Conservation (phyloP, 139 green algal species). For the Coelastrella sp. region DNA sequence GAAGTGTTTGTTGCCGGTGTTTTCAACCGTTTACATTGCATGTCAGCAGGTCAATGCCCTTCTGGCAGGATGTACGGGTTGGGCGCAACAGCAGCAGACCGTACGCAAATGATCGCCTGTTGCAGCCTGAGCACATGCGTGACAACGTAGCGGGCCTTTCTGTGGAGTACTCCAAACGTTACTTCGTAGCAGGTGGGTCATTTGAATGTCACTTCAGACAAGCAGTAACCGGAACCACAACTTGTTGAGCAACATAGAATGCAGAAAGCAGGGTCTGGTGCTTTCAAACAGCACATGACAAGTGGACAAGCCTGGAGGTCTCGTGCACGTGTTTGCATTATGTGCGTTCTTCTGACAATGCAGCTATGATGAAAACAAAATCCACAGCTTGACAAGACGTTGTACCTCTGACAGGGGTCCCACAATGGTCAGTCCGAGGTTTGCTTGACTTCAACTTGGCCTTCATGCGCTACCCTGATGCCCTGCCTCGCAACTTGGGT, state of each 20-base stretch:
- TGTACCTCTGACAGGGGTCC: neutral
- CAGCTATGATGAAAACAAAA: too few species aligned
- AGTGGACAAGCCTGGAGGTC: too few species aligned
- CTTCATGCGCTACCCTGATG: constrained; percentile 26
- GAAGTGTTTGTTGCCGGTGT: too few species aligned
- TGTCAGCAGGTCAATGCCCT: constrained; percentile 24
- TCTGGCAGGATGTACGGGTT: constrained; percentile 56
- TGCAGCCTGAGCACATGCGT: constrained; percentile 23
- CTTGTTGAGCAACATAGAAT: too few species aligned
- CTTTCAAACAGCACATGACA: too few species aligned
- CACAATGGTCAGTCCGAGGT: constrained; percentile 48
- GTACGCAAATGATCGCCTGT: neutral
- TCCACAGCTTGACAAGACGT: too few species aligned
- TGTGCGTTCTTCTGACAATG: too few species aligned
- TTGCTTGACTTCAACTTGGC: constrained; percentile 68
- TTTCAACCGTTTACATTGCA: too few species aligned
- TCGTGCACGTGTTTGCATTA: too few species aligned
- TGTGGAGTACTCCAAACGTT: constrained; percentile 26
- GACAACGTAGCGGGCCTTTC: constrained; percentile 26
- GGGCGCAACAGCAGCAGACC: constrained; percentile 13
- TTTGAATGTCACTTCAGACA: too few species aligned
- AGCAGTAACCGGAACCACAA: too few species aligned
- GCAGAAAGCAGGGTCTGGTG: too few species aligned
- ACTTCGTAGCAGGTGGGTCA: constrained; percentile 6
- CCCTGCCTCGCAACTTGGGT: constrained; percentile 31